A percentile compares a stretch with the other conserved stretches of the same genome.
phyloP scores from a whole-genome alignment of 176 grass and related monocot species.

The Rhynchospora tenuis region DNA sequence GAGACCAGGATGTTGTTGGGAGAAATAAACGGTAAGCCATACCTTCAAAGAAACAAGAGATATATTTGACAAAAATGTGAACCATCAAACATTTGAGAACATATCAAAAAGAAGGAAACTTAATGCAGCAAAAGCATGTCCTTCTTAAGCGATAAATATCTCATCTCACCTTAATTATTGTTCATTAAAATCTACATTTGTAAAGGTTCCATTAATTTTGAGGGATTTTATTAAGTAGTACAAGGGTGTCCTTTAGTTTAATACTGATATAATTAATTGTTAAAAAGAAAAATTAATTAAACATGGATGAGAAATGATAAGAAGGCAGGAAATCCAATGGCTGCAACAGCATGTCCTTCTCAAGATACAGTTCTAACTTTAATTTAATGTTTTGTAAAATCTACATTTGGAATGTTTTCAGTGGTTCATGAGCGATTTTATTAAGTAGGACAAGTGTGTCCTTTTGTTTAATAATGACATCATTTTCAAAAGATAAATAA shows the following conservation, averaged over 20 bases:
- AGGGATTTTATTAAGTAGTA: no score
- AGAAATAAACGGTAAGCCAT: slow-evolving; percentile 80
- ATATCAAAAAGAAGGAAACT: background rate
- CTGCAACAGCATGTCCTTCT: background rate
- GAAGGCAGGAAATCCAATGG: background rate
- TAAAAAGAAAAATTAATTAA: no score
- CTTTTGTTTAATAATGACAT: background rate
- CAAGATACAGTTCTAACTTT: background rate
- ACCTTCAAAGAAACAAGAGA: slow-evolving; percentile 40
- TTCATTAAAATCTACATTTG: no score
- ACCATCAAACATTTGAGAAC: background rate
- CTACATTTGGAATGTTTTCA: background rate
- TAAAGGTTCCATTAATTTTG: no score
- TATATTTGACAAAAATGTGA: slow-evolving; percentile 2
- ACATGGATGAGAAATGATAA: no score
- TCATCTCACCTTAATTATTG: no score
- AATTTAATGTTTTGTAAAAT: background rate
- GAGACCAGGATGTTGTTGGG: slow-evolving; percentile 86
- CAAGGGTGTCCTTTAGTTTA: no score
- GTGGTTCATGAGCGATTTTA: background rate
- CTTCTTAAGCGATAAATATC: no score
- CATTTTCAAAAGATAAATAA: background rate
- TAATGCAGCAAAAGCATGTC: no score
- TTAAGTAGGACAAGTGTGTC: background rate
- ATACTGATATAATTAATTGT: no score